These are phyloP conservation scores for Graphilbum sp. DNA, from an alignment of 2,329 filamentous ascomycete species.

Conservation along the genomic window DNA sequence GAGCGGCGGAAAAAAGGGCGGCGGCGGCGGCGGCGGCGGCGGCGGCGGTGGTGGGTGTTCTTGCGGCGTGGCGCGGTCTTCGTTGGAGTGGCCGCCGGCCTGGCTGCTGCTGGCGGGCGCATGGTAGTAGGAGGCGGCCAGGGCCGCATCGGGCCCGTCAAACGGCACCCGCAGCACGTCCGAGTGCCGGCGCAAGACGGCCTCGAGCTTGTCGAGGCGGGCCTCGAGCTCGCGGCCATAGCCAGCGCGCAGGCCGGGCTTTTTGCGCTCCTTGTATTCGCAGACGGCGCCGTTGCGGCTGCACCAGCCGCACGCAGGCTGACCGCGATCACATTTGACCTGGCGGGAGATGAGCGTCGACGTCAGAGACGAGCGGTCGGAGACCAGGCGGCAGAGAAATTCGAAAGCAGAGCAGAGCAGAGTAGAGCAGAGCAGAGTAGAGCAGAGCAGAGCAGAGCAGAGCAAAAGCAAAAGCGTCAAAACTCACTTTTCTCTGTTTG, in stretches of 20 bases:
- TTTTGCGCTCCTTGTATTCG: slow-evolving; percentile 55
- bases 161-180: slow-evolving; percentile 47
- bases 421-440: too few relatives aligned
- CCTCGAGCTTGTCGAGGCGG: slow-evolving; percentile 52
- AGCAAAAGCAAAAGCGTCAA: neutral
- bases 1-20: too few relatives aligned
- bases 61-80: slow-evolving; percentile 37
- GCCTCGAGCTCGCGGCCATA: slow-evolving; percentile 62
- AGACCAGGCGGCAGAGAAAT: neutral
- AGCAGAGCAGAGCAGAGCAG: neutral
- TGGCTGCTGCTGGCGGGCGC: slow-evolving; percentile 10
- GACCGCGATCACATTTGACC: slow-evolving; percentile 62
- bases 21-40: slow-evolving; percentile 31
- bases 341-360: slow-evolving; percentile 16
- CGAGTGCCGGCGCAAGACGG: slow-evolving; percentile 47
- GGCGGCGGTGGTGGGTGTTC: slow-evolving; percentile 20
- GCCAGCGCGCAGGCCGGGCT: slow-evolving; percentile 47
- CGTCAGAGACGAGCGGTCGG: too few relatives aligned
- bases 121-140: too few relatives aligned
- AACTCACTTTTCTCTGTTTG: slow-evolving; percentile 59
- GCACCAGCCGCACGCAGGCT: slow-evolving; percentile 56
- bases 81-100: slow-evolving; percentile 17
- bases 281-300: slow-evolving; percentile 44
- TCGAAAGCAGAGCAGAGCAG: too few relatives aligned
- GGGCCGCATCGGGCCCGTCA: slow-evolving; percentile 12